Evolutionary conservation across 1,139 yeast species (phyloP).

Genomic region (Pichia cactophila): DNA sequence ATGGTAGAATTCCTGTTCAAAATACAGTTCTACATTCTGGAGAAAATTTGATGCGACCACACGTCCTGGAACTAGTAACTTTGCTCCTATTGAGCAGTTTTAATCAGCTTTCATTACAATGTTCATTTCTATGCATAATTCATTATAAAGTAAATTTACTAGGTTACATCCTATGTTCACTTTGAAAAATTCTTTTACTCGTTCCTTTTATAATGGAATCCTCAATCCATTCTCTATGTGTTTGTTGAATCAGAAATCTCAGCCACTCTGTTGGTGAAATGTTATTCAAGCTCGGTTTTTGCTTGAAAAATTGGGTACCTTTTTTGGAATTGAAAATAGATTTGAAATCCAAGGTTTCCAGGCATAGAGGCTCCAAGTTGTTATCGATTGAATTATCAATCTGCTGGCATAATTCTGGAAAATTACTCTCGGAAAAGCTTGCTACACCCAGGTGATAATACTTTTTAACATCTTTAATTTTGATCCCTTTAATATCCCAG

Average conservation of each 20-base stretch:
- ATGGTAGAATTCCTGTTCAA: too few relatives aligned
- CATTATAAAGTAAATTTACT: too few relatives aligned
- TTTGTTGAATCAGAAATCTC: not conserved
- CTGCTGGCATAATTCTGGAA: not conserved
- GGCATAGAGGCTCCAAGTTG: not conserved
- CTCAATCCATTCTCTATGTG: not conserved
- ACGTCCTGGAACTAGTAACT: too few relatives aligned
- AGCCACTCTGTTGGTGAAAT: not conserved
- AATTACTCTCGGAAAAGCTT: too few relatives aligned
- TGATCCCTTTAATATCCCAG: slow-evolving; percentile 5
- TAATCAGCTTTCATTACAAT: too few relatives aligned
- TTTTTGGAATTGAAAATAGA: too few relatives aligned
- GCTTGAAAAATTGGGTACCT: not conserved
- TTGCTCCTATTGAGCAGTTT: too few relatives aligned
- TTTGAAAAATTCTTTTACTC: too few relatives aligned
- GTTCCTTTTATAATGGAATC: not conserved
- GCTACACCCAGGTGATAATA: slow-evolving; percentile 10
- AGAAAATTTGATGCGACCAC: too few relatives aligned
- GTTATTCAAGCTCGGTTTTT: not conserved
- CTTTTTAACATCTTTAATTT: not conserved
- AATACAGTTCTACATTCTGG: too few relatives aligned
- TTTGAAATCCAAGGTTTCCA: too few relatives aligned
- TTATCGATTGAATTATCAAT: not conserved
- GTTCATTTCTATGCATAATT: not conserved
- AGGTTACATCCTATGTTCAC: not conserved